A percentile compares a stretch with the other conserved stretches of the same genome.
Conservation (phyloP, 768 basidiomycete genomes). For the Dacryopinax primogenitus region DNA sequence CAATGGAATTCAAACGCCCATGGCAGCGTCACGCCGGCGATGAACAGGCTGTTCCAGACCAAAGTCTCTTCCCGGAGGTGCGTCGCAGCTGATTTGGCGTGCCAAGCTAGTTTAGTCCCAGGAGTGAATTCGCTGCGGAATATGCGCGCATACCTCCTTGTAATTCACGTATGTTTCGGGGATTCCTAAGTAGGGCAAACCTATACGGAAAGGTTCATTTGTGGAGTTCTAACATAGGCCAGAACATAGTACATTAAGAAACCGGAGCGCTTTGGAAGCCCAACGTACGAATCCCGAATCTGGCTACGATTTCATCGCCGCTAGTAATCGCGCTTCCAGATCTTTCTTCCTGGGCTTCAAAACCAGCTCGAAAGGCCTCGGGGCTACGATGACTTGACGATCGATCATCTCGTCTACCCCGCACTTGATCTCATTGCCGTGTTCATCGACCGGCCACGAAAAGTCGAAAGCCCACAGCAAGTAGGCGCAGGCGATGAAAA, state of each 20-base stretch:
- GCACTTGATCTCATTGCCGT: slow-evolving; percentile 30
- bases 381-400: background rate
- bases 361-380: background rate
- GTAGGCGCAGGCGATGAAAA: slow-evolving; percentile 37
- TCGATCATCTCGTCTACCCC: background rate
- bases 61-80: slow-evolving; percentile 42
- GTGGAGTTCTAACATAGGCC: too few relatives aligned
- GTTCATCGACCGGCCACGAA: slow-evolving; percentile 30
- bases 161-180: too few relatives aligned
- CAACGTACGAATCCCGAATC: background rate
- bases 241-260: too few relatives aligned
- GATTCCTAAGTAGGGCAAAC: too few relatives aligned
- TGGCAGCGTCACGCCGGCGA: slow-evolving; percentile 34
- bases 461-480: slow-evolving; percentile 39
- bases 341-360: background rate
- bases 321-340: background rate
- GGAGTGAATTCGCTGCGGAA: slow-evolving; percentile 26
- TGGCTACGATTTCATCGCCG: background rate
- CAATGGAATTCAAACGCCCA: slow-evolving; percentile 37
- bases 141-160: too few relatives aligned
- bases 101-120: slow-evolving; percentile 9
- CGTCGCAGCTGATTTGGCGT: slow-evolving; percentile 20
- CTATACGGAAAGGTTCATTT: too few relatives aligned
- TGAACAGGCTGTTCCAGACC: slow-evolving; percentile 39
- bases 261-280: too few relatives aligned